Evolutionary conservation across 352 stramenopile genomes (phyloP).

Genomic region (Pythium guiyangense): DNA sequence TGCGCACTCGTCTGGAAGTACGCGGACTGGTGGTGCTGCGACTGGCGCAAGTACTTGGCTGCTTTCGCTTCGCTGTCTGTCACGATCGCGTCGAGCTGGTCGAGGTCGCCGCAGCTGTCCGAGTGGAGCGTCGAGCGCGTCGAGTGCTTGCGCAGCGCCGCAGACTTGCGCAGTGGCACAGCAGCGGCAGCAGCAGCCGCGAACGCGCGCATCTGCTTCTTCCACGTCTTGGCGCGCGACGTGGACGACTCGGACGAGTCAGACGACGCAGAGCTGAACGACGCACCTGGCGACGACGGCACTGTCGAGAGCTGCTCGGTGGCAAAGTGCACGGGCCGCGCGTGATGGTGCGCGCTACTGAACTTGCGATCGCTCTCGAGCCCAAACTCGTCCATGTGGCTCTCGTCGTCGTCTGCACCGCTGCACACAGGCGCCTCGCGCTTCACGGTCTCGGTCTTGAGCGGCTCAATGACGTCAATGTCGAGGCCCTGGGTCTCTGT

Average conservation of each 20-base stretch:
- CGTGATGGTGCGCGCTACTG: neutral
- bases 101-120: slow-evolving; percentile 23
- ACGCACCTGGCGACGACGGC: slow-evolving; percentile 14
- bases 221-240: slow-evolving; percentile 11
- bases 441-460: slow-evolving; percentile 6
- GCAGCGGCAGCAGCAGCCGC: slow-evolving; percentile 4
- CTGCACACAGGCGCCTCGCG: neutral
- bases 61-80: slow-evolving; percentile 20
- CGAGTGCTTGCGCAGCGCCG: slow-evolving; percentile 9
- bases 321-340: neutral
- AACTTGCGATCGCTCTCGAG: slow-evolving; percentile 11
- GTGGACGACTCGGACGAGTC: slow-evolving; percentile 11
- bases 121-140: slow-evolving; percentile 14
- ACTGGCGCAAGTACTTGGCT: slow-evolving; percentile 10
- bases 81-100: slow-evolving; percentile 33
- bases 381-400: slow-evolving; percentile 7
- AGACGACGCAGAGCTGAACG: slow-evolving; percentile 9
- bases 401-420: neutral
- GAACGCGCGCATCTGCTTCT: slow-evolving; percentile 15
- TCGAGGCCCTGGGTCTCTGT: slow-evolving; percentile 12
- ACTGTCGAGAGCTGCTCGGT: slow-evolving; percentile 22
- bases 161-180: slow-evolving; percentile 7
- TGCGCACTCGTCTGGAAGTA: too few species aligned
- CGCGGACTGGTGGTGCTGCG: too few species aligned
- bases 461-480: slow-evolving; percentile 16